Percentiles rank a stretch among this genome's conserved stretches.
phyloP scores from a whole-genome alignment of 2,329 filamentous ascomycete genomes.

The Claviceps spartinae region DNA sequence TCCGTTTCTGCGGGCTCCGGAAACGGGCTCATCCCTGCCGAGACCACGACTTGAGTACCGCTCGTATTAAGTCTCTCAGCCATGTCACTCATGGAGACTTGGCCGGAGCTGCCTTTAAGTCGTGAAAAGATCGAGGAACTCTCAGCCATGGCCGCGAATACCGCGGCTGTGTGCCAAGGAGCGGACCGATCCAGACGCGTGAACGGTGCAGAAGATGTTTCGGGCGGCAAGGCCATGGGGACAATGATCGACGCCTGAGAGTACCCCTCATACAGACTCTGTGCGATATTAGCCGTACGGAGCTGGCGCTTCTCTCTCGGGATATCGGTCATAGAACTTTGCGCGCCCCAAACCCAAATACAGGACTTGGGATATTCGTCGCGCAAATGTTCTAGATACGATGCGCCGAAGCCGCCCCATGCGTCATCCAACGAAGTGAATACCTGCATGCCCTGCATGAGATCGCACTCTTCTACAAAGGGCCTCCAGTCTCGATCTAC shows the following conservation, averaged over 20 bases:
- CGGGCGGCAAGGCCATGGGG: constrained; percentile 55
- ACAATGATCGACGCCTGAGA: constrained; percentile 64
- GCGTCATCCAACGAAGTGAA: constrained; percentile 61
- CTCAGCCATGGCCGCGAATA: constrained; percentile 66
- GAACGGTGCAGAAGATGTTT: constrained; percentile 39
- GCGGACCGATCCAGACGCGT: constrained; percentile 49
- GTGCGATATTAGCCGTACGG: constrained; percentile 60
- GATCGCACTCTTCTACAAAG: constrained; percentile 87
- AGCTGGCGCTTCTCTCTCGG: constrained; percentile 38
- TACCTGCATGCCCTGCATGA: constrained; percentile 76
- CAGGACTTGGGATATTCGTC: constrained; percentile 86
- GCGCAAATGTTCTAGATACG: constrained; percentile 62
- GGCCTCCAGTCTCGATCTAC: constrained; percentile 80
- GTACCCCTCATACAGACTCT: constrained; percentile 54
- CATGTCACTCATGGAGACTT: constrained; percentile 43
- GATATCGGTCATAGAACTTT: constrained; percentile 42
- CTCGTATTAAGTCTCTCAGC: constrained; percentile 56
- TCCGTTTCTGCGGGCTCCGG: constrained; percentile 16
- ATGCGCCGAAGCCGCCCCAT: constrained; percentile 65
- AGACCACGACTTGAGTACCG: constrained; percentile 68
- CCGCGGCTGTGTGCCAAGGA: constrained; percentile 66
- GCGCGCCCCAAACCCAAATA: constrained; percentile 77
- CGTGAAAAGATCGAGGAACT: constrained; percentile 65
- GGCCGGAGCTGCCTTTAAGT: constrained; percentile 35
- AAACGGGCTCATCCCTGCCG: constrained; percentile 52